Conservation (phyloP, 2,329 filamentous ascomycete species). For the Pseudopithomyces chartarum region DNA sequence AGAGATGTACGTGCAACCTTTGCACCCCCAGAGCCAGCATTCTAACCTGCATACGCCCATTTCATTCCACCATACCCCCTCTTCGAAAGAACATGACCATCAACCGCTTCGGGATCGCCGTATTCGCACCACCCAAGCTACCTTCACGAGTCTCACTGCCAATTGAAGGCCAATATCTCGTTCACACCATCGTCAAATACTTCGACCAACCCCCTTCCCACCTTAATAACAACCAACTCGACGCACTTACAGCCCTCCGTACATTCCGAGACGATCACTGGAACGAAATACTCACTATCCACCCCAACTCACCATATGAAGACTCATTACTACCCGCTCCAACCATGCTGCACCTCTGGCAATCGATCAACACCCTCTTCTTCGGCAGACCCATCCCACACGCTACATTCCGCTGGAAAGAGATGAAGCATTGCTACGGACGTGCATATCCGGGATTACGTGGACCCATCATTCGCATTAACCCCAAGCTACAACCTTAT, state of each 20-base stretch:
- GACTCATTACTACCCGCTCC: neutral
- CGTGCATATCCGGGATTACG: neutral
- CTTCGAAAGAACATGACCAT: neutral
- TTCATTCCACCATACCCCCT: neutral
- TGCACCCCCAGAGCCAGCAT: neutral
- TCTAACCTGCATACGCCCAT: neutral
- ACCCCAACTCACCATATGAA: neutral
- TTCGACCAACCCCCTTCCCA: neutral
- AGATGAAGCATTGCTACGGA: neutral
- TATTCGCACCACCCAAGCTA: conserved; percentile 6
- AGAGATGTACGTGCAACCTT: neutral
- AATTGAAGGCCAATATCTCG: neutral
- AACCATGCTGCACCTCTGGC: conserved; percentile 3
- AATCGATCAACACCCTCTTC: neutral
- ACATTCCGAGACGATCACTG: neutral
- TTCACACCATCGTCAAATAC: neutral
- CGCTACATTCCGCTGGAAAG: neutral
- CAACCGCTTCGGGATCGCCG: neutral
- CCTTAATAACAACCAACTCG: conserved; percentile 4
- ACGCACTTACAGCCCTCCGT: neutral
- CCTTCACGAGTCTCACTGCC: neutral
- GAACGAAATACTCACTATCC: neutral
- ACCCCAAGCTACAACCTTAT: neutral
- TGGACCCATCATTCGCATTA: neutral
- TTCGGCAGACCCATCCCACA: conserved; percentile 1